phyloP scores from a whole-genome alignment of 768 basidiomycete genomes.

The Pulveroboletus frians region DNA sequence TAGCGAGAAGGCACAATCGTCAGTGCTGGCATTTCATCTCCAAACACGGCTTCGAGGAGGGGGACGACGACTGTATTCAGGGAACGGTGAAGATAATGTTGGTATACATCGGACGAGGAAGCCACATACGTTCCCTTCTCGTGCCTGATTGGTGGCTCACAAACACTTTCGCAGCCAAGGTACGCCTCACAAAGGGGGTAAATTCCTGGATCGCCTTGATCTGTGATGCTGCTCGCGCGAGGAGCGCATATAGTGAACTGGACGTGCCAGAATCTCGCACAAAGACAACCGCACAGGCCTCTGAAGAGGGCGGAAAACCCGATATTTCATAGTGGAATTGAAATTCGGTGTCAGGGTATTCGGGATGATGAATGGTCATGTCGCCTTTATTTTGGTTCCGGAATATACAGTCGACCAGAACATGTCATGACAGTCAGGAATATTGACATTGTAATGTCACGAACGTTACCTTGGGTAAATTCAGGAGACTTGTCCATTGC shows the following conservation, averaged over 20 bases:
- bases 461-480: constrained; percentile 37
- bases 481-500: constrained; percentile 33
- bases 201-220: constrained; percentile 15
- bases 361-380: constrained; percentile 4
- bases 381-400: constrained; percentile 10
- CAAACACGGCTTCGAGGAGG: constrained; percentile 21
- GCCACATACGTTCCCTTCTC: constrained; percentile 16
- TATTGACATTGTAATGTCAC: background rate
- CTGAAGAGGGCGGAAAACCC: constrained; percentile 34
- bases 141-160: constrained; percentile 8
- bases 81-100: background rate
- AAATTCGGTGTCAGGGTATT: constrained; percentile 4
- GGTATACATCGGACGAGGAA: background rate
- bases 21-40: constrained; percentile 22
- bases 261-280: constrained; percentile 28
- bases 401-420: background rate
- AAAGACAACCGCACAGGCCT: constrained; percentile 43
- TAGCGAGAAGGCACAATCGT: constrained; percentile 21
- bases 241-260: constrained; percentile 2
- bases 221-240: constrained; percentile 8
- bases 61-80: constrained; percentile 13
- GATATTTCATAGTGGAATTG: constrained; percentile 47
- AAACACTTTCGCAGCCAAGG: constrained; percentile 26
- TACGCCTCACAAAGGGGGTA: constrained; percentile 18
- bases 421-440: background rate